A percentile compares a stretch with the other conserved stretches of the same genome.
Evolutionary conservation across 768 basidiomycete species (phyloP).

Genomic region (Steccherinum ochraceum): DNA sequence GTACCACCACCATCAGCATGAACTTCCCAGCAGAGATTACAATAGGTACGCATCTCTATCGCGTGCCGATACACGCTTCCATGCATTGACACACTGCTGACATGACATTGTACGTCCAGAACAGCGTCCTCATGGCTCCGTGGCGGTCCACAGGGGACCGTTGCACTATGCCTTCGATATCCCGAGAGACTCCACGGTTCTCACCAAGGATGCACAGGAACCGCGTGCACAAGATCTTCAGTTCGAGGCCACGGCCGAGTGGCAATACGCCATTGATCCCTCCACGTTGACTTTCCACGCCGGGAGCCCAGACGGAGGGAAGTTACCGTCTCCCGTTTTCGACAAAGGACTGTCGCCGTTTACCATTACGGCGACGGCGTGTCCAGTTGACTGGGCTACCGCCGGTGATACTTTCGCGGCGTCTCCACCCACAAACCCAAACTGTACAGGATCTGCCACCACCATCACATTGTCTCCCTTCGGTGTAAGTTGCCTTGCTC

Average conservation of each 20-base stretch:
- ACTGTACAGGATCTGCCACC: conserved; percentile 34
- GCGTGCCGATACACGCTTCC: neutral
- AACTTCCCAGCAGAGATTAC: conserved; percentile 42
- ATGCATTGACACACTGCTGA: neutral
- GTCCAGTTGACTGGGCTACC: conserved; percentile 38
- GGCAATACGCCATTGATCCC: conserved; percentile 54
- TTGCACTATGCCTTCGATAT: conserved; percentile 52
- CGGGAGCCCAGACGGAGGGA: conserved; percentile 16
- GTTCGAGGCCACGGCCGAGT: conserved; percentile 39
- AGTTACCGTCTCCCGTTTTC: conserved; percentile 28
- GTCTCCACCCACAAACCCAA: conserved; percentile 36
- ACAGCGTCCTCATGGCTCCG: conserved; percentile 41
- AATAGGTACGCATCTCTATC: conserved; percentile 26
- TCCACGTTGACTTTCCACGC: conserved; percentile 24
- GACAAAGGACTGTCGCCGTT: conserved; percentile 43
- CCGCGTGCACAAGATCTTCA: conserved; percentile 42
- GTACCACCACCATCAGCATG: conserved; percentile 38
- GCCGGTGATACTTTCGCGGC: conserved; percentile 46
- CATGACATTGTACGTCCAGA: conserved; percentile 25
- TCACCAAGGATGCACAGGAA: conserved; percentile 36
- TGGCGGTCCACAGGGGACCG: conserved; percentile 49
- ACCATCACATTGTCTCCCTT: conserved; percentile 42
- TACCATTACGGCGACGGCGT: conserved; percentile 43
- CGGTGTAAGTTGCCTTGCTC: conserved; percentile 40
- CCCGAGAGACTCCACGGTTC: conserved; percentile 27